A percentile compares a stretch with the other conserved stretches of the same genome.
Evolutionary conservation across 306 rosid species (phyloP).

Genomic region (Cucurbita moschata): DNA sequence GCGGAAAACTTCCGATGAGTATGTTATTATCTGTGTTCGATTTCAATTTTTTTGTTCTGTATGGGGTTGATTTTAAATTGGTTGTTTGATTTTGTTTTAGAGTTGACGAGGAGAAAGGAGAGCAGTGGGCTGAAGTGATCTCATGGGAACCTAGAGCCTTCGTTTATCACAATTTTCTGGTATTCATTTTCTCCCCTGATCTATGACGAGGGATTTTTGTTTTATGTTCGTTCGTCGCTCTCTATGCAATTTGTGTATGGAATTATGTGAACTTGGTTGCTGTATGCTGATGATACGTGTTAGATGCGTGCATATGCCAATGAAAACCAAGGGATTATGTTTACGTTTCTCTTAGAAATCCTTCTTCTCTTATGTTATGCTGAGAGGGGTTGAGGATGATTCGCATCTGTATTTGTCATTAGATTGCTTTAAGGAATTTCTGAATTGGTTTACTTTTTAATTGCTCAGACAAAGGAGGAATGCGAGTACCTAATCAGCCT

Average conservation of each 20-base stretch:
- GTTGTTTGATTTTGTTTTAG: slow-evolving; percentile 6
- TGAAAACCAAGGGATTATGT: background rate
- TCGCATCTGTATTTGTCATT: background rate
- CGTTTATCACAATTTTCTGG: slow-evolving; percentile 86
- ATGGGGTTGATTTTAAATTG: background rate
- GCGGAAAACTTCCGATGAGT: slow-evolving; percentile 33
- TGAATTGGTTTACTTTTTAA: slow-evolving; percentile 13
- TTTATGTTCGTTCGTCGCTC: background rate
- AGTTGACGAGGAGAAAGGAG: slow-evolving; percentile 35
- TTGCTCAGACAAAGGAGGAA: slow-evolving; percentile 65
- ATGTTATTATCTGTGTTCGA: background rate
- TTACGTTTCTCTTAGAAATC: background rate
- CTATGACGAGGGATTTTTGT: background rate
- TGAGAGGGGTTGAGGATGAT: background rate
- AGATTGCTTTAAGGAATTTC: background rate
- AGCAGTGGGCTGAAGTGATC: slow-evolving; percentile 76
- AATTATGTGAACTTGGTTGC: background rate
- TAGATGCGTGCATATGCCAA: background rate
- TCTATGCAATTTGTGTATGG: background rate
- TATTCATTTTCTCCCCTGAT: background rate
- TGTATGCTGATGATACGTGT: background rate
- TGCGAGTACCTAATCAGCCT: slow-evolving; percentile 65
- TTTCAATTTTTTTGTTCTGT: no score
- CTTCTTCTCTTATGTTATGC: background rate
- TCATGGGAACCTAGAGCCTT: slow-evolving; percentile 99